A percentile compares a stretch with the other conserved stretches of the same genome.
phyloP scores from a whole-genome alignment of 2,329 filamentous ascomycete genomes.

The Acarospora socialis region DNA sequence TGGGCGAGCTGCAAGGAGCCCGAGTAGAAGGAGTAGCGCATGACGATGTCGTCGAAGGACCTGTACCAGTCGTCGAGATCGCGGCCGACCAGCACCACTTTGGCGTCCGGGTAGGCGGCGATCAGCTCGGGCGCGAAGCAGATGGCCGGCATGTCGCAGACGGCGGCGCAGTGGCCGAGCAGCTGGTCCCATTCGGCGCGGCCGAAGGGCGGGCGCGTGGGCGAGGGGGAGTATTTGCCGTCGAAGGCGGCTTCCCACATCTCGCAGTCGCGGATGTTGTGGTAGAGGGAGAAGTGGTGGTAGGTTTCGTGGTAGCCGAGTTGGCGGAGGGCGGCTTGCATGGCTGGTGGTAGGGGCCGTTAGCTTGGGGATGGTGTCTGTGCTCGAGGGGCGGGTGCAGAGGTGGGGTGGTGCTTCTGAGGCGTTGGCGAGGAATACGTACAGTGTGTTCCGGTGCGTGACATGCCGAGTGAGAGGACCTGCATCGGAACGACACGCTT shows the following conservation, averaged over 20 bases:
- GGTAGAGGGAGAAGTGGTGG: constrained; percentile 4
- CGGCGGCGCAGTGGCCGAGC: constrained; percentile 19
- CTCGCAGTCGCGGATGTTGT: constrained; percentile 2
- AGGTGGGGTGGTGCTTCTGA: neutral
- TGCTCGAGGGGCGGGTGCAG: neutral
- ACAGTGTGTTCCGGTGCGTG: neutral
- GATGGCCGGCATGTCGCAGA: constrained; percentile 13
- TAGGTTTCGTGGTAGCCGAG: constrained; percentile 3
- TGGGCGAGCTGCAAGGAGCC: no score
- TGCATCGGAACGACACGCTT: neutral
- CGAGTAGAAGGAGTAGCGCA: no score
- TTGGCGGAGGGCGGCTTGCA: constrained; percentile 5
- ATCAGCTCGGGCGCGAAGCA: constrained; percentile 17
- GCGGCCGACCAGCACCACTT: constrained; percentile 14
- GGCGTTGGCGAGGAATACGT: no score
- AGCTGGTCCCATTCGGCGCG: constrained; percentile 20
- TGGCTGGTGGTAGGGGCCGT: constrained; percentile 1
- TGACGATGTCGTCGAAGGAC: no score
- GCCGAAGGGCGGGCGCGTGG: no score
- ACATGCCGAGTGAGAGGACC: neutral
- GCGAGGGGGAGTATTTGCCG: constrained; percentile 7
- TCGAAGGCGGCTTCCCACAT: constrained; percentile 8
- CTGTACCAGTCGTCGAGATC: constrained; percentile 18
- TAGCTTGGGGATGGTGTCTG: neutral
- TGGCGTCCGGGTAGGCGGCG: constrained; percentile 17